Evolutionary conservation across 2,329 filamentous ascomycete genomes (phyloP).

Genomic region (Colletotrichum sp.): DNA sequence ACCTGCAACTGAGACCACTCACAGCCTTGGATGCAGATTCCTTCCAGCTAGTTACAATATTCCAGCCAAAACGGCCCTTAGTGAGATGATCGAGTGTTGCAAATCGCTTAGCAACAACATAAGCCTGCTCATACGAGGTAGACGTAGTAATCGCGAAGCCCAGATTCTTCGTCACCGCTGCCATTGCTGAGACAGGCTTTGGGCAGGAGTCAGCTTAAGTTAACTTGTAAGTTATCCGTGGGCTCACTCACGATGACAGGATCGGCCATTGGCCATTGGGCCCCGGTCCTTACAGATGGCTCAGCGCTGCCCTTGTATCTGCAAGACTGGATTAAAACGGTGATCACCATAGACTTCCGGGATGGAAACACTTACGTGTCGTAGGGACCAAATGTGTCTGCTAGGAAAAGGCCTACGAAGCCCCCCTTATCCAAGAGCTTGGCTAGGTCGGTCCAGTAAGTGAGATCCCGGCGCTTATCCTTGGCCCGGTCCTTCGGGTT

Average conservation of each 20-base stretch:
- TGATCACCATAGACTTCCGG: neutral
- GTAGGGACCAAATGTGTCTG: conserved; percentile 62
- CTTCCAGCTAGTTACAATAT: conserved; percentile 65
- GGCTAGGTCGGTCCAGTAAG: conserved; percentile 68
- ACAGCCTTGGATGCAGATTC: conserved; percentile 64
- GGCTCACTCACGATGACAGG: conserved; percentile 56
- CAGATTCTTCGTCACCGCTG: conserved; percentile 68
- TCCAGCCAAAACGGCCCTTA: conserved; percentile 66
- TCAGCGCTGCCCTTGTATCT: conserved; percentile 53
- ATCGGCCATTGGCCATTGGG: conserved; percentile 70
- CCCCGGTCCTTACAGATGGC: conserved; percentile 60
- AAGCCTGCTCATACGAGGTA: conserved; percentile 67
- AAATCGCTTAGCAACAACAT: conserved; percentile 65
- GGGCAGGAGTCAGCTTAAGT: neutral
- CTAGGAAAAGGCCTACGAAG: conserved; percentile 69
- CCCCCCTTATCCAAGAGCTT: conserved; percentile 65
- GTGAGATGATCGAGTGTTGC: conserved; percentile 68
- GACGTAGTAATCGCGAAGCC: conserved; percentile 68
- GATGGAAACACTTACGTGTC: conserved; percentile 51
- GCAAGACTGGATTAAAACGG: neutral
- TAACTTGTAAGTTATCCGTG: neutral
- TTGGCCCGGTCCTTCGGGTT: conserved; percentile 6
- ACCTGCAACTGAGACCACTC: neutral
- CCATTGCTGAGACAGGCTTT: conserved; percentile 55
- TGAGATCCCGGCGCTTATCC: conserved; percentile 6